Conservation (phyloP, 306 rosid genomes). For the Boehmeria nivea region DNA sequence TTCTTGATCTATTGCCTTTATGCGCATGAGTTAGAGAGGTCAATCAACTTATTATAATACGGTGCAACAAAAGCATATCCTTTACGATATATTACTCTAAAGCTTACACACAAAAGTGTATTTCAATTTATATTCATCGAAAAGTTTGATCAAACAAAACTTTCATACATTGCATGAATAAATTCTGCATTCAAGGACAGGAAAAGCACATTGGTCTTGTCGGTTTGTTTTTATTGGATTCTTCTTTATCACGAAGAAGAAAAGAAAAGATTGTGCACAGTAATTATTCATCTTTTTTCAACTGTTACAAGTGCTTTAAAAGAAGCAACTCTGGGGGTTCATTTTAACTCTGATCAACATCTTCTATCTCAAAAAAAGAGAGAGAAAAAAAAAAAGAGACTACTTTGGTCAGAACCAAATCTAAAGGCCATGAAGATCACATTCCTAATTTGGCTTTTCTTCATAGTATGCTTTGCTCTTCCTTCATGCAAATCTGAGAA, state of each 20-base stretch:
- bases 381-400: too few relatives aligned
- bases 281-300: neutral
- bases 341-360: slow-evolving; percentile 3
- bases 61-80: neutral
- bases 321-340: neutral
- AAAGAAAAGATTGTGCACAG: neutral
- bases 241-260: neutral
- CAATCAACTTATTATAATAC: neutral
- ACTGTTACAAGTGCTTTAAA: slow-evolving; percentile 2
- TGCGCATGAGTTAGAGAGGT: too few relatives aligned
- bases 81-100: neutral
- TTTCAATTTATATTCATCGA: neutral
- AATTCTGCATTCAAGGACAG: slow-evolving; percentile 4
- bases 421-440: slow-evolving; percentile 19
- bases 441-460: slow-evolving; percentile 19
- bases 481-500: slow-evolving; percentile 19
- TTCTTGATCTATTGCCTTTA: slow-evolving; percentile 5
- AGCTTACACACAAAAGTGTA: neutral
- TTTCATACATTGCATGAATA: slow-evolving; percentile 4
- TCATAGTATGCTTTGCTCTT: slow-evolving; percentile 28
- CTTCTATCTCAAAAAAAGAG: neutral
- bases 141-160: neutral
- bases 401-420: too few relatives aligned
- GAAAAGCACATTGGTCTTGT: neutral
- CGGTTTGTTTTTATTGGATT: neutral